phyloP scores from a whole-genome alignment of 1,284 basidiomycete species.

The Cryptococcus amylolentus region DNA sequence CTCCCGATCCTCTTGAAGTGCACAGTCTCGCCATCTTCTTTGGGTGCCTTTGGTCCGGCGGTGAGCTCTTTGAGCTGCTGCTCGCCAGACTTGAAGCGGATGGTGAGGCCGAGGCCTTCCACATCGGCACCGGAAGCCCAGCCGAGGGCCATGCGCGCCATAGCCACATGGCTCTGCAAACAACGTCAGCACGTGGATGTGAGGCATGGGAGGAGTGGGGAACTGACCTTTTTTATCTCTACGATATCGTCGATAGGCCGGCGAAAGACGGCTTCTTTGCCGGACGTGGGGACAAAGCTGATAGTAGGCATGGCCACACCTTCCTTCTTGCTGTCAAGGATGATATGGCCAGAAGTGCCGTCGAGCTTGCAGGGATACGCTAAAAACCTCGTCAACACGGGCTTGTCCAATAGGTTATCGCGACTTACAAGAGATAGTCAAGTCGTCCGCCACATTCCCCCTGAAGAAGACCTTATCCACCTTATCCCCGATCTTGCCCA shows the following conservation, averaged over 20 bases:
- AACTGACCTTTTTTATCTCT: slow-evolving; percentile 50
- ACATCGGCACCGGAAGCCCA: slow-evolving; percentile 49
- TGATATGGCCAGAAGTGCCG: slow-evolving; percentile 44
- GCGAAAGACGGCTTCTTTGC: slow-evolving; percentile 32
- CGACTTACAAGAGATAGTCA: slow-evolving; percentile 33
- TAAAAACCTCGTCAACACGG: slow-evolving; percentile 8
- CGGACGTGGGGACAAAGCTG: slow-evolving; percentile 39
- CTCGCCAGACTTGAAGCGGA: slow-evolving; percentile 37
- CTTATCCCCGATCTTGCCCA: slow-evolving; percentile 41
- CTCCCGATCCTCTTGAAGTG: slow-evolving; percentile 48
- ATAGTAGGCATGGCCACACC: slow-evolving; percentile 26
- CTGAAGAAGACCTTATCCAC: slow-evolving; percentile 46
- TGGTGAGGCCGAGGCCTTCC: slow-evolving; percentile 45
- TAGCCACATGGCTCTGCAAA: slow-evolving; percentile 39
- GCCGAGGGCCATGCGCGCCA: slow-evolving; percentile 49
- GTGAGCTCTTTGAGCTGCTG: slow-evolving; percentile 22
- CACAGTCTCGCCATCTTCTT: slow-evolving; percentile 35
- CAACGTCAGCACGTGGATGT: not conserved
- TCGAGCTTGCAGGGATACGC: slow-evolving; percentile 48
- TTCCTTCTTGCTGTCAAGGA: slow-evolving; percentile 36
- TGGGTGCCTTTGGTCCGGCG: slow-evolving; percentile 5
- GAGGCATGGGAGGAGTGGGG: not conserved
- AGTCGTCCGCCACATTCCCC: slow-evolving; percentile 41
- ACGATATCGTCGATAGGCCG: slow-evolving; percentile 47
- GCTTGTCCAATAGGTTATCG: not conserved